phyloP scores from a whole-genome alignment of 2,329 filamentous ascomycete genomes.

The Monilinia polystroma region DNA sequence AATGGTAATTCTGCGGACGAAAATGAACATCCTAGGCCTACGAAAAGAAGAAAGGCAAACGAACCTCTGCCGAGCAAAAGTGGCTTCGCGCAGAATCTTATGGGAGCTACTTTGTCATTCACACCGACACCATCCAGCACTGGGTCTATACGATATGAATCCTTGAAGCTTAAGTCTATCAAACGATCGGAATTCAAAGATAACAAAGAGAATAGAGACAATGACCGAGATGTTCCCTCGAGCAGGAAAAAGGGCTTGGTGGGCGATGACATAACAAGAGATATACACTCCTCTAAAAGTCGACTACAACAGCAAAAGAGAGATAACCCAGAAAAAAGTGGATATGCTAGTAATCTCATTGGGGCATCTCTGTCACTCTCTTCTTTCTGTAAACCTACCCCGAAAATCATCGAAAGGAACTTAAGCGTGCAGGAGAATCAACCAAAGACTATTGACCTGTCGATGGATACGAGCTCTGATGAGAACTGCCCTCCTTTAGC shows the following conservation, averaged over 20 bases:
- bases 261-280: neutral
- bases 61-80: slow-evolving; percentile 46
- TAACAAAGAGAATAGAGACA: slow-evolving; percentile 23
- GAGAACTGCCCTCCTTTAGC: neutral
- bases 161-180: slow-evolving; percentile 26
- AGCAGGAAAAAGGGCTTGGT: neutral
- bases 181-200: slow-evolving; percentile 26
- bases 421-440: neutral
- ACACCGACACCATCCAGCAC: slow-evolving; percentile 33
- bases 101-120: slow-evolving; percentile 49
- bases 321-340: slow-evolving; percentile 28
- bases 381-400: slow-evolving; percentile 14
- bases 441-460: slow-evolving; percentile 11
- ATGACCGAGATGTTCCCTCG: neutral
- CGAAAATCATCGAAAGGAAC: neutral
- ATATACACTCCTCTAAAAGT: neutral
- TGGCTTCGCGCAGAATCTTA: slow-evolving; percentile 53
- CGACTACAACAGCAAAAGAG: slow-evolving; percentile 25
- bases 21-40: slow-evolving; percentile 38
- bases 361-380: slow-evolving; percentile 34
- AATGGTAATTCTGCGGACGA: slow-evolving; percentile 22
- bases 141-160: slow-evolving; percentile 33
- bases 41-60: slow-evolving; percentile 46
- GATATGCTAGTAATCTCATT: slow-evolving; percentile 38
- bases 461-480: slow-evolving; percentile 13